Base-by-base conservation (phyloP, 441 rosid species). In the Dalechampia spathulata region DNA sequence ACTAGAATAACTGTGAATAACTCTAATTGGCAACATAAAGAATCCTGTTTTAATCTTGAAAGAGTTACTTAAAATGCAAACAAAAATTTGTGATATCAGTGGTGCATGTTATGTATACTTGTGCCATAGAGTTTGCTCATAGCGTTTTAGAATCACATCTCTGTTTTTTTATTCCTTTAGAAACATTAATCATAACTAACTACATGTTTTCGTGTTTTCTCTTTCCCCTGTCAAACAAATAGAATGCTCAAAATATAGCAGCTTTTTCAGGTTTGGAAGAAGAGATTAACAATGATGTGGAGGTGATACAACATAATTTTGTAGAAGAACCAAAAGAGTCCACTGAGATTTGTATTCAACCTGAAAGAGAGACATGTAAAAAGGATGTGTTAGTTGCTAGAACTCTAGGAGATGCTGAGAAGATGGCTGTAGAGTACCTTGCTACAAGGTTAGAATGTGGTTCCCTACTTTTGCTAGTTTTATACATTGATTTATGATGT, bases 351-450 rank as follows among this genome's bases (percentile, higher is more conserved):
- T 46, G 23, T 52, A 46, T 71, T 55, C 69, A 42, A 38, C 64
- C 55, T 61, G 64, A 57, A 62, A 63, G 62, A 15, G 61, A 50
- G 57, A 52, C 17, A 53, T 10, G 28, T 17, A 50, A 64, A 39
- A 53, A 66, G 43, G 56, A 56, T 49, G 48, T 47, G 28, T 54
- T 46, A 60, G 69, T 49, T 30, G 71, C 65, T 62, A 73, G 65
- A 67, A 60, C 69, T 47, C 64, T 50, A 38, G 69, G 73, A 63
- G 84, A 83, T 59, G 90, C 83, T 6, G 75, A 85, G 75, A 78
- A 77, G 45, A 41, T 52, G 70, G 88, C 87, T 16, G 61, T 85
- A 65, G 67, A 73, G 57, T 72, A 76, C 59, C 89, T 91, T 60
- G 80, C 92, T 26, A 67, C 56, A 59, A 85, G 95, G 90, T 87